Base-by-base conservation (phyloP, 73 alveolate species). In the Durusdinium trenchii region DNA sequence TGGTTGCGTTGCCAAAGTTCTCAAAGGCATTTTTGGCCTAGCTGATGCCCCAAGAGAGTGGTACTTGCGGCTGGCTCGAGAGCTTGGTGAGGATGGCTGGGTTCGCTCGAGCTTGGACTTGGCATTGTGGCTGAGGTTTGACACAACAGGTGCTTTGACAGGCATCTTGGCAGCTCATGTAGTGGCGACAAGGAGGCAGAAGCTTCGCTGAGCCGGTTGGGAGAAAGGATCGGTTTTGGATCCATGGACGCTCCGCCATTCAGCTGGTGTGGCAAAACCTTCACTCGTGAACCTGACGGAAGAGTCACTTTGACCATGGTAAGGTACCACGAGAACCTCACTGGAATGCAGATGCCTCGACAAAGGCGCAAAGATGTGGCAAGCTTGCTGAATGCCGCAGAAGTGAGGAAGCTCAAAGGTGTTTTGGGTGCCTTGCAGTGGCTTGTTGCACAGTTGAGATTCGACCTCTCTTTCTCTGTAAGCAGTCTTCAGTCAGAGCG, bases 251-350 rank as follows among this genome's bases (percentile, higher is more conserved):
- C 40, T 45, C 62, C 45, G 50, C 47, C 45, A 30, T 86, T 86
- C 52, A 32, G 28, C 12, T 86, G 95, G 95, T 86, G 95, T 46
- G 95, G 95, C 48, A 86, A 61, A 18, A 45, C 67, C 54, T n/a
- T 86, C 48, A 32, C 36, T 2, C 48, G 73, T 32, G 62, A 26
- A 45, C 45, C 43, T 14, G 95, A 38, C 50, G 83, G 83, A 16
- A 42, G 26, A 47, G 38, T 86, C 38, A 32, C 35, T 40, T 23
- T 86, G 3, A n/a, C 38, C 67, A 42, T 86, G 95, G 83, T 35
- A 64, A 32, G 51, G 47, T 86, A 86, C 45, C 95, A 86, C 62
- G 36, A 86, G 48, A 40, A 86, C 62, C 43, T 86, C 50, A 16
- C 38, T 14, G 9, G 51, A 12, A 54, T 61, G 4, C 46, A 30